phyloP scores from a whole-genome alignment of 2,329 filamentous ascomycete species.

The Exserohilum turcica region DNA sequence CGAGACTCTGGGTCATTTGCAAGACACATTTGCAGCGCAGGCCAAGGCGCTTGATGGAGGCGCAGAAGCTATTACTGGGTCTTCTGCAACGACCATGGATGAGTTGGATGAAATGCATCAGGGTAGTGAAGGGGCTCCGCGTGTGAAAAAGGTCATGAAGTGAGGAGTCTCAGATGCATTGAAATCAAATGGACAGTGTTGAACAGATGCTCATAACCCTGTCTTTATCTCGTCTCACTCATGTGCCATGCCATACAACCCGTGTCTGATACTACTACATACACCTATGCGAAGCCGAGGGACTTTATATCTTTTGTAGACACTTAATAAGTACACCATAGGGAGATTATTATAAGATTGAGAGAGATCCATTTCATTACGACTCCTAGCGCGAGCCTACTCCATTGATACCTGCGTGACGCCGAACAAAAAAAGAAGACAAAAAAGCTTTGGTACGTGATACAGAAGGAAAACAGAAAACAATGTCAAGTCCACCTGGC shows the following conservation, averaged over 20 bases:
- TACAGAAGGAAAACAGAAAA: neutral
- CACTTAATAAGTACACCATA: no score
- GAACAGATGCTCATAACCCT: no score
- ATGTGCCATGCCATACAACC: no score
- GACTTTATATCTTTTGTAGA: no score
- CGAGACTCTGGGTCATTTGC: conserved; percentile 1
- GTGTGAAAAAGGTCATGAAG: neutral
- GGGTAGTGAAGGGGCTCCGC: no score
- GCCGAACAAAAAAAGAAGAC: neutral
- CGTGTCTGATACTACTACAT: no score
- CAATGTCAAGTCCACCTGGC: neutral
- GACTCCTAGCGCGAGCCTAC: neutral
- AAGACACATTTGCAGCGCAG: neutral
- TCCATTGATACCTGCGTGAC: neutral
- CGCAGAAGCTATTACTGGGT: neutral
- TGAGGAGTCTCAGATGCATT: neutral
- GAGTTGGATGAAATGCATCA: neutral
- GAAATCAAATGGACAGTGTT: no score
- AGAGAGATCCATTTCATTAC: neutral
- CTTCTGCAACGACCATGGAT: neutral
- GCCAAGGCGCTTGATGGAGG: neutral
- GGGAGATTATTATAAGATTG: neutral
- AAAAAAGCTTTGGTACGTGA: neutral
- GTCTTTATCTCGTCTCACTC: no score
- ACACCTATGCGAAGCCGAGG: no score